These are phyloP conservation scores for Ottelia alismoides DNA, from an alignment of 106 monocot genomes.

Conservation along the genomic window DNA sequence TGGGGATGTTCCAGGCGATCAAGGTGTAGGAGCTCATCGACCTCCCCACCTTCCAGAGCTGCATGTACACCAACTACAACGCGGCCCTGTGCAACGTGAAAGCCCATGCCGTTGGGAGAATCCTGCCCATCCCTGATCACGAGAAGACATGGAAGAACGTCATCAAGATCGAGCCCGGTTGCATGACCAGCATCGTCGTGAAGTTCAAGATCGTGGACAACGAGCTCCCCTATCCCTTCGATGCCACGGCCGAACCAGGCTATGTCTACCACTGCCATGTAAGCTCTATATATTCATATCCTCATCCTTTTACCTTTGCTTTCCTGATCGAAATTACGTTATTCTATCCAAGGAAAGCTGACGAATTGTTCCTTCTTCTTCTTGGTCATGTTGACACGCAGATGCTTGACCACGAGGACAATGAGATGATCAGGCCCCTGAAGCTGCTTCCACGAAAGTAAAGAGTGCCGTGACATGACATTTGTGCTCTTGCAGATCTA, in stretches of 20 bases:
- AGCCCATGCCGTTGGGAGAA: neutral
- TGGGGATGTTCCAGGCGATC: conserved; percentile 1
- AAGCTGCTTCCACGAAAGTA: no score
- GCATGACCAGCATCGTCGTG: conserved; percentile 9
- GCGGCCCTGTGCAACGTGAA: conserved; percentile 5
- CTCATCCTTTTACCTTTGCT: neutral
- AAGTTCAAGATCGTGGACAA: conserved; percentile 6
- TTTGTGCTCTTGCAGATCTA: no score
- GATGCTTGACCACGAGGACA: no score
- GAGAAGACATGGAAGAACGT: conserved; percentile 17
- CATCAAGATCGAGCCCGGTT: conserved; percentile 5
- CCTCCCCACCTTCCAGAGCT: conserved; percentile 3
- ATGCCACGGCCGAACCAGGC: conserved; percentile 11
- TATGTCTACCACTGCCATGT: conserved; percentile 21
- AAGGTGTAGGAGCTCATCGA: conserved; percentile 1
- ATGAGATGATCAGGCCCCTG: no score
- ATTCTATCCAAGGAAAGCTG: no score
- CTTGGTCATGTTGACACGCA: no score
- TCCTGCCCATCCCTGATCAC: neutral
- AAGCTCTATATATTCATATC: neutral
- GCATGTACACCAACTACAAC: conserved; percentile 5
- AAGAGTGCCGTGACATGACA: no score
- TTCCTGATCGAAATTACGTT: no score
- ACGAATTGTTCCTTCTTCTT: no score
- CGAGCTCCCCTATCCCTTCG: conserved; percentile 8